phyloP scores from a whole-genome alignment of 2,329 filamentous ascomycete genomes.

The Sarocladiaceae sp. region DNA sequence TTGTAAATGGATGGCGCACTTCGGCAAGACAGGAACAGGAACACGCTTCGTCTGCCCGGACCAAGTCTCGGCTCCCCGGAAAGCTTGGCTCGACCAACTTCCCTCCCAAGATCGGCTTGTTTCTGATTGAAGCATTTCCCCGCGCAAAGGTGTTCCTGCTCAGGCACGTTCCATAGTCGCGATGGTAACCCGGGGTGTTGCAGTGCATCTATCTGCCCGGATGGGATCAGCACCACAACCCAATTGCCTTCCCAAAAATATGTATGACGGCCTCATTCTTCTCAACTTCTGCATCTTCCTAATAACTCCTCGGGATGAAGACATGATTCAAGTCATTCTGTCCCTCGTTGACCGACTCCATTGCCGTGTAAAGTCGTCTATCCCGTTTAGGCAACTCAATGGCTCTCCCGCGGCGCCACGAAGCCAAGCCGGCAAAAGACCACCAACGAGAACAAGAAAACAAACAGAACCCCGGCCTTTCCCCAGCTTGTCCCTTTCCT shows the following conservation, averaged over 20 bases:
- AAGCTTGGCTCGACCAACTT: neutral
- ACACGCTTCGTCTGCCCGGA: too few relatives aligned
- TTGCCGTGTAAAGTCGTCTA: neutral
- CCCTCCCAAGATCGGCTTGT: too few relatives aligned
- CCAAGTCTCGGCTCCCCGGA: neutral
- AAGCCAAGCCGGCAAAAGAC: constrained; percentile 9
- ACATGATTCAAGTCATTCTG: neutral
- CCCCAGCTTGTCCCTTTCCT: neutral
- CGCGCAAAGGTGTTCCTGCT: neutral
- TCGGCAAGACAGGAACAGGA: neutral
- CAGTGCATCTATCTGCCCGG: neutral
- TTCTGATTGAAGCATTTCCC: neutral
- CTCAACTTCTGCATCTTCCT: too few relatives aligned
- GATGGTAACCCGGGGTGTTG: neutral
- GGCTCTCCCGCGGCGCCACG: constrained; percentile 2
- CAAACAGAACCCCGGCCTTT: neutral
- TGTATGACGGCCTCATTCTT: neutral
- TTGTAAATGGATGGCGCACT: too few relatives aligned
- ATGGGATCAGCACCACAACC: neutral
- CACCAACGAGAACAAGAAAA: neutral
- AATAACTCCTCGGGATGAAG: neutral
- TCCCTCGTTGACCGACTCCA: neutral
- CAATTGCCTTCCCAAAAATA: neutral
- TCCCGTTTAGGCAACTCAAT: constrained; percentile 5
- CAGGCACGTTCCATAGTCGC: neutral